Evolutionary conservation across 129 eudicot genomes (phyloP).

Genomic region (Ambrosia trifida): DNA sequence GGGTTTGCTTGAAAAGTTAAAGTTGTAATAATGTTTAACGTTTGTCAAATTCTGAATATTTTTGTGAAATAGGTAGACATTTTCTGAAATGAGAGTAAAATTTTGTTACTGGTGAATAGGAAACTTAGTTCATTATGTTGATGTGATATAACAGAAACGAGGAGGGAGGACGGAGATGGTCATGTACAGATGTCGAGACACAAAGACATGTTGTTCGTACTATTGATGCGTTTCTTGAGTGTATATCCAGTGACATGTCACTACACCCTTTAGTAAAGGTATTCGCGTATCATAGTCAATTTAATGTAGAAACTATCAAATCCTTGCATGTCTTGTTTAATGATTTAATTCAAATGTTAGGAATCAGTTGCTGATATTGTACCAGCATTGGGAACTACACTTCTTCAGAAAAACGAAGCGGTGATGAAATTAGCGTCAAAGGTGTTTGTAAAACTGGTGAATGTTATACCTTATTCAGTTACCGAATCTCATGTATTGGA

Average conservation of each 20-base stretch:
- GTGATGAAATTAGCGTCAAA: conserved; percentile 59
- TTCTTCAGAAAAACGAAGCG: conserved; percentile 60
- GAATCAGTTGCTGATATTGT: conserved; percentile 66
- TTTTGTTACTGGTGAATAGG: not conserved
- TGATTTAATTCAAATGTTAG: conserved; percentile 36
- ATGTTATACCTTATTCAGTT: conserved; percentile 51
- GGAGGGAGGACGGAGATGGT: conserved; percentile 60
- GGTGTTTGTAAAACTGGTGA: conserved; percentile 62
- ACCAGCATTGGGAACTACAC: conserved; percentile 58
- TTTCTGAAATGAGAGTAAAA: not conserved
- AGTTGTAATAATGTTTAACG: not conserved
- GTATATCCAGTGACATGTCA: conserved; percentile 55
- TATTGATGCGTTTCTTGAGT: conserved; percentile 77
- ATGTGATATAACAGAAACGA: conserved; percentile 20
- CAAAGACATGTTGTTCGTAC: conserved; percentile 78
- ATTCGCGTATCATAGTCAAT: not conserved
- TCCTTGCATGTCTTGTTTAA: not conserved
- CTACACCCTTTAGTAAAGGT: conserved; percentile 83
- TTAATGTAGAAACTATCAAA: not conserved
- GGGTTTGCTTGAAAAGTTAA: not conserved
- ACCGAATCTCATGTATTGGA: conserved; percentile 52
- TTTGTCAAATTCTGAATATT: not conserved
- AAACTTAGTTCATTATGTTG: not conserved
- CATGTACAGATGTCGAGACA: conserved; percentile 68
- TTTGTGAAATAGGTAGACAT: not conserved